A percentile compares a stretch with the other conserved stretches of the same genome.
These are phyloP conservation scores for Mortierella alpina DNA, from an alignment of 192 early-diverging fungal species.

Conservation along the genomic window DNA sequence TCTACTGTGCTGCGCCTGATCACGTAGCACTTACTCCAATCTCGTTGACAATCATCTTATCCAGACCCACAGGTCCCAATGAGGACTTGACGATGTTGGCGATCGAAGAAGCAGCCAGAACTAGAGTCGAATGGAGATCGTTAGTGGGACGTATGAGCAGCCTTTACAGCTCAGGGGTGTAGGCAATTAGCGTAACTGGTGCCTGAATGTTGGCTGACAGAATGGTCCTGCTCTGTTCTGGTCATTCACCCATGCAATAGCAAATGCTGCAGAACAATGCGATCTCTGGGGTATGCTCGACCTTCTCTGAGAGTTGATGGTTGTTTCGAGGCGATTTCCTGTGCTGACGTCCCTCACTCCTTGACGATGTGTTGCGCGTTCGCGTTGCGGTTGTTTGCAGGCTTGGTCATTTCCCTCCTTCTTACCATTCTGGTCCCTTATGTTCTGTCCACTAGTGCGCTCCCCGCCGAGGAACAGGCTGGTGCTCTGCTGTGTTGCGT, in stretches of 20 bases:
- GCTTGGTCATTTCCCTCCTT: not conserved
- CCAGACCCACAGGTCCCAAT: conserved; percentile 97
- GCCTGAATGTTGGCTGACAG: too few species aligned
- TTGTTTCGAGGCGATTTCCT: too few species aligned
- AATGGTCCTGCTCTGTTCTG: too few species aligned
- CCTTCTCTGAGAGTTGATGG: too few species aligned
- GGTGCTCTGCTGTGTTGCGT: conserved; percentile 53
- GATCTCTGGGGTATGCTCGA: too few species aligned
- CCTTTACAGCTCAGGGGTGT: too few species aligned
- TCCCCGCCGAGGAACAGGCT: conserved; percentile 88
- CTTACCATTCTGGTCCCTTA: conserved; percentile 95
- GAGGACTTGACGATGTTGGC: conserved; percentile 99
- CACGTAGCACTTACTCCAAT: conserved; percentile 82
- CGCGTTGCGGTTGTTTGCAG: not conserved
- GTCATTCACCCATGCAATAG: too few species aligned
- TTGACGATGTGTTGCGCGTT: not conserved
- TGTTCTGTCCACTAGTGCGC: conserved; percentile 90
- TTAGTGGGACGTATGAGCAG: not conserved
- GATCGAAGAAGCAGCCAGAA: conserved; percentile 93
- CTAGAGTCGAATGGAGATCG: conserved; percentile 62
- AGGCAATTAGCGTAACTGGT: too few species aligned
- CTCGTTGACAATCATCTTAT: conserved; percentile 99
- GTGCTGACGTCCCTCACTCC: not conserved
- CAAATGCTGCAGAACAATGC: too few species aligned
- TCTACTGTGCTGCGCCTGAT: not conserved